Base-by-base conservation (phyloP, 1,139 yeast genomes). In the Scheffersomyces parashehatae region DNA sequence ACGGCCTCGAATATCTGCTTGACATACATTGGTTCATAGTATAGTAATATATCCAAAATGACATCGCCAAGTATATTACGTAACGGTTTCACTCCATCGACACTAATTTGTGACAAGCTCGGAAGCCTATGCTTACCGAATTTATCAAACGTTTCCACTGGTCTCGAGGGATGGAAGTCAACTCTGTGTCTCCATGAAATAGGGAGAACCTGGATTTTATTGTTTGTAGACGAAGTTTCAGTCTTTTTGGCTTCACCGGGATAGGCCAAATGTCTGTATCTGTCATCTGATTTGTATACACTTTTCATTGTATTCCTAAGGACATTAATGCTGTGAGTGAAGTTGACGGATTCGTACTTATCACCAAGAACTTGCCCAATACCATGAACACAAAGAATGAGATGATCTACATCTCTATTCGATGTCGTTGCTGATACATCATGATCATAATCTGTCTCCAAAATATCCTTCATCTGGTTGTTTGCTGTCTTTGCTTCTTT, bases 311-410 rank as follows among this genome's bases (percentile, higher is more conserved):
- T 79, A 42, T 78, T 76, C 43, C 97, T 71, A 49, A 90, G 64
- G 28, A 80, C 75, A 55, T 87, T 88, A 43, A 90, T 81, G 26
- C 93, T 89, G 61, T 90, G 96, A 4, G 93, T 83, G 65, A 93
- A 93, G 58, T 89, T 89, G 38, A 90, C 83, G 31, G 88, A 82
- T 49, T 90, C 90, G 53, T 86, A 85, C 53, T 82, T 82, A 42
- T 82, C 80, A 3, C 96, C 95, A 46, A 93, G 71, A 35, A 85
- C 82, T 62, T 93, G 99, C 1, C 98, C 98, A 50, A 93, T 88
- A 0, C 99, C 98, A 63, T 93, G 99, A 37, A 91, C 78, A 51
- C 96, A 93, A 13, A 93, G 70, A 1, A 91, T 79, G 44, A 93
- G 66, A 64, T 93, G 97, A 40, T 88, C 90, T 13, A 90, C 75